Base-by-base conservation (phyloP, 441 rosid genomes). In the Aquilaria agallochum region DNA sequence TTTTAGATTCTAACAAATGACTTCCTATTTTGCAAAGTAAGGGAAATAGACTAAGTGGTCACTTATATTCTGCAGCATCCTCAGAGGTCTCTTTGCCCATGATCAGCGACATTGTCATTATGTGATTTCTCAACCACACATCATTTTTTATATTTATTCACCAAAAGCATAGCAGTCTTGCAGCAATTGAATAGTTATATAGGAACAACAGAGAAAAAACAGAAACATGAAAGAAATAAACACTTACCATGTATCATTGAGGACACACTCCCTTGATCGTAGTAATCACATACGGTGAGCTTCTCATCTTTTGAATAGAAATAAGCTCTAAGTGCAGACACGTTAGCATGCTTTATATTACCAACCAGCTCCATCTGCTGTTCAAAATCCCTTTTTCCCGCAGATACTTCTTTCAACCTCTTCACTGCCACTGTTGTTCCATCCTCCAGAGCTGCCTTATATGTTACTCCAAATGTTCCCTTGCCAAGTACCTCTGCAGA, bases 401-500 rank as follows among this genome's bases (percentile, higher is more conserved):
- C 77, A 0, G 70, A 52, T 3, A 87, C 74, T 62, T 87, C 96
- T 72, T 87, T 94, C 86, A 94, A 68, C 66, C 97, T 68, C 79
- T 94, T 94, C 40, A 94, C 94, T 3, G 76, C 94, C 15, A 91
- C 74, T 0, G 85, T 79, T 55, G 76, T 83, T 12, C 82, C 76
- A 59, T 94, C 97, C 73, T 85, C 92, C 50, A 94, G 80, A 32
- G 83, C 84, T 1, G 95, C 95, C 80, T 78, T 91, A 27, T 91
- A 94, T 2, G 99, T 86, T 65, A 80, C 77, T 34, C 99, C 97
- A 5, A 83, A 85, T 31, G 73, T 79, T n/a, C 99, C 99, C 55
- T 87, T 90, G 50, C 99, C 99, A 2, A 91, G 89, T 46, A 91
- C 86, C 81, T 89, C 96, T 9, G 99, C 99, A 10, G 99, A 89